A percentile compares a stretch with the other conserved stretches of the same genome.
phyloP scores from a whole-genome alignment of 2,329 filamentous ascomycete species.

The Leptographium flavum region DNA sequence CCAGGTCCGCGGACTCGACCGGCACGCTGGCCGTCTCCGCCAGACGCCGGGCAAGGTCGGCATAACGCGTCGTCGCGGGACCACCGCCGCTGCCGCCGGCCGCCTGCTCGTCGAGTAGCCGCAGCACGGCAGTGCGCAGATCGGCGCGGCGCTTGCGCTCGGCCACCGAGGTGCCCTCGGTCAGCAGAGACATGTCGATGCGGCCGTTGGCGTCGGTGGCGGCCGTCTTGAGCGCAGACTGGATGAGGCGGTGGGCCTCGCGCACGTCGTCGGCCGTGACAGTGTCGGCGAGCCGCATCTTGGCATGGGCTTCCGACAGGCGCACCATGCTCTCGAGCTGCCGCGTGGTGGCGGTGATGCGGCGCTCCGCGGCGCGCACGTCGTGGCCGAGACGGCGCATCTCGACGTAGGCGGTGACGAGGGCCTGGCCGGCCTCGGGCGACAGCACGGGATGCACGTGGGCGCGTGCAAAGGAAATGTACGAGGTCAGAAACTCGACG shows the following conservation, averaged over 20 bases:
- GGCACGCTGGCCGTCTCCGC: conserved; percentile 55
- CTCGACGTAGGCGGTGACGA: conserved; percentile 77
- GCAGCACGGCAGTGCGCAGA: conserved; percentile 65
- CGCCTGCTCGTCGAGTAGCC: conserved; percentile 68
- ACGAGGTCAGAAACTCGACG: conserved; percentile 87
- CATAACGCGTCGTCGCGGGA: conserved; percentile 47
- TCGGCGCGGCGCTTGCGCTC: conserved; percentile 74
- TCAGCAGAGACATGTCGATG: conserved; percentile 93
- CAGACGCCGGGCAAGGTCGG: conserved; percentile 62
- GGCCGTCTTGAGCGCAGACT: conserved; percentile 85
- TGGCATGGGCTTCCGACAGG: conserved; percentile 87
- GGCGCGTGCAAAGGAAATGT: conserved; percentile 90
- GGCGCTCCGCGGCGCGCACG: conserved; percentile 76
- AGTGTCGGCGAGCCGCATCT: conserved; percentile 72
- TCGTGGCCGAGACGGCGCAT: conserved; percentile 91
- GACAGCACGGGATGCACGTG: conserved; percentile 75
- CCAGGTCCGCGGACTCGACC: conserved; percentile 69
- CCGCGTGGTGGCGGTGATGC: conserved; percentile 92
- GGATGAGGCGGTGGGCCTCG: conserved; percentile 86
- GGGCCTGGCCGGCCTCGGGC: conserved; percentile 63
- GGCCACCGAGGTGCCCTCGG: conserved; percentile 82
- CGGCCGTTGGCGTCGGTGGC: conserved; percentile 88
- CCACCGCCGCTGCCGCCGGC: conserved; percentile 35
- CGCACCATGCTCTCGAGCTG: conserved; percentile 98
- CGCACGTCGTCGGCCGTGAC: conserved; percentile 74